Base-by-base conservation (phyloP, 768 basidiomycete species). In the Butyriboletus loyo region DNA sequence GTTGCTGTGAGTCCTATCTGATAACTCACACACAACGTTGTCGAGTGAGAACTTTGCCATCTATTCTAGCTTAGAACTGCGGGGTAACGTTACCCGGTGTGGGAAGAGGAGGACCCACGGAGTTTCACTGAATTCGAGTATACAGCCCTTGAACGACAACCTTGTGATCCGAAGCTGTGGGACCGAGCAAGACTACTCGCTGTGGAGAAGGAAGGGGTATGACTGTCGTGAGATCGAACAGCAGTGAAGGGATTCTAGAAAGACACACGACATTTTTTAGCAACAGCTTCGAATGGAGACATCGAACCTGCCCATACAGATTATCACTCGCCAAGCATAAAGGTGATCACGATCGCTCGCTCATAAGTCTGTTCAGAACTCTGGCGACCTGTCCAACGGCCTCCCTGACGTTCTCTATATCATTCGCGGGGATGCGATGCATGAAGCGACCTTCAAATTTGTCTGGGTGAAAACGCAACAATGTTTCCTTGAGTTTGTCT, bases 391-490 rank as follows among this genome's bases (percentile, higher is more conserved):
- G 76, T 6, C 82, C 85, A 19, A 85, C 82, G 0, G 75, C 85
- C 56, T 86, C 82, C 46, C 71, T 71, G 3, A 87, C 84, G 15
- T 56, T 63, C 38, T 76, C 76, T 60, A 61, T 66, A 22, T 90
- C 85, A 13, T 58, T 60, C 30, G 72, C 70, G 38, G 58, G 61
- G 7, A 89, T 74, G 5, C 74, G 73, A 44, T 65, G 64, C 77
- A 88, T 81, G 43, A 89, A 70, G 31, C 88, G 77, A 19, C 88
- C 86, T 64, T 90, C 86, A 49, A 89, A 89, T 65, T 90, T 90
- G 67, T 90, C 88, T 2, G 88, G 88, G 63, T 90, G 88, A 65
- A 86, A 90, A 19, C 87, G 83, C 24, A 89, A 66, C 60, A 88
- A 75, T 0, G 85, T 77, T 68, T 88, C 87, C 59, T 84, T 74